These are phyloP conservation scores for Carex sylvatica DNA, from an alignment of 202 grass and related monocot genomes.

Conservation along the genomic window DNA sequence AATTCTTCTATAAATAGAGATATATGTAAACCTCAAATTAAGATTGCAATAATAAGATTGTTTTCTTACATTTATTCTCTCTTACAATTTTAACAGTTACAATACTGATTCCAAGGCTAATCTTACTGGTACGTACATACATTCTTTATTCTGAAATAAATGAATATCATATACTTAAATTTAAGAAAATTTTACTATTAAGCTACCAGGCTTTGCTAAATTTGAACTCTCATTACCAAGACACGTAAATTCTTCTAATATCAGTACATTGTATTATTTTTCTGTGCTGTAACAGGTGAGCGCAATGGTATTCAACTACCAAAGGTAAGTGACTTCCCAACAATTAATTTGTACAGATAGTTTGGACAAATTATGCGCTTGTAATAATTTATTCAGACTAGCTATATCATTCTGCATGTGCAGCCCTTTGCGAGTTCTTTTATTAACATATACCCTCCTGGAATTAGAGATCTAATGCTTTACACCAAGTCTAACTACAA, in stretches of 20 bases:
- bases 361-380: too few relatives aligned
- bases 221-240: neutral
- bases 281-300: neutral
- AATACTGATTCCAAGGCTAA: constrained; percentile 24
- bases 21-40: too few relatives aligned
- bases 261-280: too few relatives aligned
- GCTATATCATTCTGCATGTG: neutral
- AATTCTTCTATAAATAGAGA: too few relatives aligned
- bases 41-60: too few relatives aligned
- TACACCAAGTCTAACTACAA: constrained; percentile 23
- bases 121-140: constrained; percentile 7
- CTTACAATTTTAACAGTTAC: too few relatives aligned
- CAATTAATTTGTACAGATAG: too few relatives aligned
- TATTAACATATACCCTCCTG: constrained; percentile 21
- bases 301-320: neutral
- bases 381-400: too few relatives aligned
- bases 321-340: neutral
- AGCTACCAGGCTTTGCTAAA: neutral
- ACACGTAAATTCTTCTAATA: too few relatives aligned
- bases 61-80: too few relatives aligned
- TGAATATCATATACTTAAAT: too few relatives aligned
- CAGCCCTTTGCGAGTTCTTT: constrained; percentile 7
- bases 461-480: constrained; percentile 18
- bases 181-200: too few relatives aligned
- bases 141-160: neutral